Percentiles rank a stretch among this genome's conserved stretches.
phyloP scores from a whole-genome alignment of 1,139 yeast genomes.

The Diutina rugosa region DNA sequence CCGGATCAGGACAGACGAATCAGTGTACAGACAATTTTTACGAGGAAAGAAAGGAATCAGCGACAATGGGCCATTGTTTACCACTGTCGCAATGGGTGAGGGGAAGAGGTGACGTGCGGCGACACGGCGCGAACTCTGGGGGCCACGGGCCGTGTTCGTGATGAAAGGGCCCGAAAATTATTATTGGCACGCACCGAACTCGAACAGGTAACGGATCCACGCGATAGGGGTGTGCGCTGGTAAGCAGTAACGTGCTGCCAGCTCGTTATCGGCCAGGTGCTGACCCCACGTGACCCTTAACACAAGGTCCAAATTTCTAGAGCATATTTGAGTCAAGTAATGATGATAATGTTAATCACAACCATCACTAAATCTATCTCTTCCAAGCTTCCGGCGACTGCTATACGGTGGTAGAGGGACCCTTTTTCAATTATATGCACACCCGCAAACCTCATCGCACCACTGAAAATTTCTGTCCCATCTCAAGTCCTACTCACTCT shows the following conservation, averaged over 20 bases:
- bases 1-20: neutral
- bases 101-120: neutral
- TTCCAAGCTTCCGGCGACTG: too few relatives aligned
- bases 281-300: too few relatives aligned
- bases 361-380: too few relatives aligned
- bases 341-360: too few relatives aligned
- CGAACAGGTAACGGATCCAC: neutral
- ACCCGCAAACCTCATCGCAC: constrained; percentile 2
- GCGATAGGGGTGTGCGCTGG: too few relatives aligned
- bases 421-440: neutral
- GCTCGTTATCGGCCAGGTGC: too few relatives aligned
- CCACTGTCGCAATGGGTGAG: neutral
- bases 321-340: too few relatives aligned
- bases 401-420: too few relatives aligned
- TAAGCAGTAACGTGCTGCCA: too few relatives aligned
- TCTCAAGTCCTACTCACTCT: neutral
- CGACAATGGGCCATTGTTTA: neutral
- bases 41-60: neutral
- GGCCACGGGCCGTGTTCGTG: too few relatives aligned
- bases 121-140: neutral
- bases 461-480: neutral
- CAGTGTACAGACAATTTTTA: neutral
- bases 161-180: too few relatives aligned
- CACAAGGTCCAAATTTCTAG: too few relatives aligned
- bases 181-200: neutral